phyloP scores from a whole-genome alignment of 1,284 basidiomycete genomes.

The Stygiomarasmius scandens region DNA sequence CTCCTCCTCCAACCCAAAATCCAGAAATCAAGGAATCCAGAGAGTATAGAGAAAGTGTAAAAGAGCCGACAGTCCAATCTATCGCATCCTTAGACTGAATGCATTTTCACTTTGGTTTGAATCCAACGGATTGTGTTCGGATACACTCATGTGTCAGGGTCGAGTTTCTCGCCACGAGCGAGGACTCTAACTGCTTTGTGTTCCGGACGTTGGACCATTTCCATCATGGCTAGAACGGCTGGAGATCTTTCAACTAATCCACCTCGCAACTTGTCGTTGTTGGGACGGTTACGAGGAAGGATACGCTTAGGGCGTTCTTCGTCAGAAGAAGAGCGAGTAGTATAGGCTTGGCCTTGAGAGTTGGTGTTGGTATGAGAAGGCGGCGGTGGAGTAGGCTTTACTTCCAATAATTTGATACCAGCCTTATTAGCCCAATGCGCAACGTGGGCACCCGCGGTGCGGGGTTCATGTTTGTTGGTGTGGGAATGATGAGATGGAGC shows the following conservation, averaged over 20 bases:
- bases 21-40: not conserved
- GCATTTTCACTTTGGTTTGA: too few relatives aligned
- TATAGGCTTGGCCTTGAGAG: not conserved
- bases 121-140: too few relatives aligned
- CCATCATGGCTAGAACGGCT: conserved; percentile 76
- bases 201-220: conserved; percentile 62
- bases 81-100: not conserved
- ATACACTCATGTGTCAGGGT: conserved; percentile 37
- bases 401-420: conserved; percentile 56
- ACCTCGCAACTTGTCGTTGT: conserved; percentile 19
- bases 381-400: conserved; percentile 44
- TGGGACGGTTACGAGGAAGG: not conserved
- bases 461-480: conserved; percentile 62
- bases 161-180: conserved; percentile 79
- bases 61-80: not conserved
- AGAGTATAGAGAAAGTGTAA: not conserved
- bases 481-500: conserved; percentile 50
- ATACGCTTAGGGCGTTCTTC: conserved; percentile 17
- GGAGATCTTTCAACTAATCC: conserved; percentile 71
- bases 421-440: conserved; percentile 67
- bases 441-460: conserved; percentile 64
- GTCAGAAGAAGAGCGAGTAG: conserved; percentile 14
- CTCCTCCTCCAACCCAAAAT: conserved; percentile 7
- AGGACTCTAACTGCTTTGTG: conserved; percentile 75
- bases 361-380: conserved; percentile 1